Evolutionary conservation across 2,329 filamentous ascomycete genomes (phyloP).

Genomic region (Monilinia polystroma): DNA sequence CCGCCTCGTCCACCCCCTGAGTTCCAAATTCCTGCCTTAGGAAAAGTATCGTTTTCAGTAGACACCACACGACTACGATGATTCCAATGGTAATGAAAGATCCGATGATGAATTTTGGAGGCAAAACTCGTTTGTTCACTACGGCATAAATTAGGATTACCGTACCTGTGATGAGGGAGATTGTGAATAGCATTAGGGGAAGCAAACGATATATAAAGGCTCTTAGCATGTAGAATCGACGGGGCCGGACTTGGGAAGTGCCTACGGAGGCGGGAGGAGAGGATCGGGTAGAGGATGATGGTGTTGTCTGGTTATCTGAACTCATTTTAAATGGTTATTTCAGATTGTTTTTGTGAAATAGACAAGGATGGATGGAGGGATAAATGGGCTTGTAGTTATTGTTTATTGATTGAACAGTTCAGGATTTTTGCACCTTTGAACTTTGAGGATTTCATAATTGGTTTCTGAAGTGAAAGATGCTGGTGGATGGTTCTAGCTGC

Average conservation of each 20-base stretch:
- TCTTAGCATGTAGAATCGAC: neutral
- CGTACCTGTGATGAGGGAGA: neutral
- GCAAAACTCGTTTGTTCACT: neutral
- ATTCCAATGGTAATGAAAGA: neutral
- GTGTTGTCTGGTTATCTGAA: neutral
- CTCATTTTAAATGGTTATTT: neutral
- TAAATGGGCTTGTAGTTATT: neutral
- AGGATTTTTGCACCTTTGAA: too few species aligned
- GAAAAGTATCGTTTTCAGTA: neutral
- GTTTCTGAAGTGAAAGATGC: neutral
- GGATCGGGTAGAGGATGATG: neutral
- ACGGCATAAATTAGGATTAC: constrained; percentile 9
- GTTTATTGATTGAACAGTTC: neutral
- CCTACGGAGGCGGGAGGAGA: neutral
- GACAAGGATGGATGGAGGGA: neutral
- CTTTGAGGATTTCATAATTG: neutral
- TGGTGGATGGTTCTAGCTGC: neutral
- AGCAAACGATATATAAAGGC: neutral
- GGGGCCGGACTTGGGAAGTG: neutral
- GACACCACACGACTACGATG: neutral
- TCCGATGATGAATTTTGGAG: neutral
- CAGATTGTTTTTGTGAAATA: neutral
- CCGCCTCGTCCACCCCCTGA: neutral
- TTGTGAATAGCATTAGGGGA: neutral
- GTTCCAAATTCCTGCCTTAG: neutral